Evolutionary conservation across 2,329 filamentous ascomycete species (phyloP), one percentile per base, ranked within the genome.

Genomic region (Thelonectria olida): DNA sequence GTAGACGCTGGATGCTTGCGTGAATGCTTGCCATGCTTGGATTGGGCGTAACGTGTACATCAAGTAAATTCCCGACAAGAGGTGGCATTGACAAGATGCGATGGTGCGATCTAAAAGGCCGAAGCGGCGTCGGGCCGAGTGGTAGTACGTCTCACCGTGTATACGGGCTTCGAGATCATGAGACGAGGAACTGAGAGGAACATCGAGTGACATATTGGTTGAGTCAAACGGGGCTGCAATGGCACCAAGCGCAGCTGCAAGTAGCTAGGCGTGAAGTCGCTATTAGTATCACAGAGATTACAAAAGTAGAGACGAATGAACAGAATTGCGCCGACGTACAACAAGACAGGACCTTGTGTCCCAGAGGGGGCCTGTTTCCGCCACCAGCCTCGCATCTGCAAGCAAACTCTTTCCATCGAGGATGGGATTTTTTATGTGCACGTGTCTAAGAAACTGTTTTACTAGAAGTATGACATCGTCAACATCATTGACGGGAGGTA

Each of bases 11-110:
- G 58, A 58, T n/a, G 64, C 64, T 8, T 59, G 27, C 15, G 45
- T 31, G 13, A 65, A 61, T 4, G 55, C 42, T 7, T 61, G 54
- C 64, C 64, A 67, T 5, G 59, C 64, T 28, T 58, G 34, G 4
- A 65, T 25, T 5, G 62, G 64, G 3, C 57, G 59, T 13, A 67
- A 36, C 9, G 60, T 67, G 42, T 65, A 59, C 59, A 67, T 53
- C 2, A 58, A 28, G 41, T 67, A 67, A 8, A 63, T 59, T 10
- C 64, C 64, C 2, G 59, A 57, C 6, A 65, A 42, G 9, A 67
- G 42, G 27, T 67, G 49, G 27, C 64, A 67, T 27, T 67, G 60
- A 13, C 58, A 63, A 2, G 62, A 59, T 12, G 55, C 48, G 5
- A 67, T 53, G 31, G 59, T 62, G 27, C 55, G 42, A 15, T 65